phyloP scores from a whole-genome alignment of 768 basidiomycete genomes.

The Chalciporus chontae region DNA sequence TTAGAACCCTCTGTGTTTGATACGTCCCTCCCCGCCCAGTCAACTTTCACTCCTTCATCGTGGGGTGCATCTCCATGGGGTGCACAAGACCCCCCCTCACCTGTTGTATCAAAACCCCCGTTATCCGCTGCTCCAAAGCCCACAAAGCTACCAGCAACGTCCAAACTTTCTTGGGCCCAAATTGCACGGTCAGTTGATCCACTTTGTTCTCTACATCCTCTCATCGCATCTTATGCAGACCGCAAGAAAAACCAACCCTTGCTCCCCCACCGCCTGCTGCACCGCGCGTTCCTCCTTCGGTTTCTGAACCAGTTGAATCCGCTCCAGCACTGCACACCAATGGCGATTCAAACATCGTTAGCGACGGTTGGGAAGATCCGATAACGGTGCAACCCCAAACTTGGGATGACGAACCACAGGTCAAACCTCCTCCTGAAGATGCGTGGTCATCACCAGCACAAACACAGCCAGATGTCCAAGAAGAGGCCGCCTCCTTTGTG shows the following conservation, averaged over 20 bases:
- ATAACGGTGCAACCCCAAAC: conserved; percentile 63
- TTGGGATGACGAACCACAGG: conserved; percentile 68
- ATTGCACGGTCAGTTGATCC: conserved; percentile 52
- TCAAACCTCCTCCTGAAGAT: conserved; percentile 32
- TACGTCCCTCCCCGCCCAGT: conserved; percentile 4
- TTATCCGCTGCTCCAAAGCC: conserved; percentile 25
- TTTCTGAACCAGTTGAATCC: conserved; percentile 20
- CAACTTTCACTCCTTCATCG: conserved; percentile 32
- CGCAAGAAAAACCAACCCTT: conserved; percentile 61
- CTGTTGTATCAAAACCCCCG: conserved; percentile 19
- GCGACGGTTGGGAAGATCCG: conserved; percentile 65
- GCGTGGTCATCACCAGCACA: conserved; percentile 33
- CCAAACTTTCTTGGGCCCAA: conserved; percentile 85
- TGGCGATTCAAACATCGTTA: conserved; percentile 34
- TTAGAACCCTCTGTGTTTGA: conserved; percentile 16
- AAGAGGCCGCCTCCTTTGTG: conserved; percentile 14
- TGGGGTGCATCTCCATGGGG: conserved; percentile 32
- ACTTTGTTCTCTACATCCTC: conserved; percentile 1
- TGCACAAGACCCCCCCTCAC: conserved; percentile 36
- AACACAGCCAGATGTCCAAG: conserved; percentile 18
- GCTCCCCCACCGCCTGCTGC: conserved; percentile 34
- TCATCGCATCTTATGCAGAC: conserved; percentile 35
- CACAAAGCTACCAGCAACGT: conserved; percentile 61
- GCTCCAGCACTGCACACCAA: conserved; percentile 29
- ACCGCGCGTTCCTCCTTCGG: conserved; percentile 15